A percentile compares a stretch with the other conserved stretches of the same genome.
phyloP scores from a whole-genome alignment of 2,329 filamentous ascomycete species.

The Aspergillus persii region DNA sequence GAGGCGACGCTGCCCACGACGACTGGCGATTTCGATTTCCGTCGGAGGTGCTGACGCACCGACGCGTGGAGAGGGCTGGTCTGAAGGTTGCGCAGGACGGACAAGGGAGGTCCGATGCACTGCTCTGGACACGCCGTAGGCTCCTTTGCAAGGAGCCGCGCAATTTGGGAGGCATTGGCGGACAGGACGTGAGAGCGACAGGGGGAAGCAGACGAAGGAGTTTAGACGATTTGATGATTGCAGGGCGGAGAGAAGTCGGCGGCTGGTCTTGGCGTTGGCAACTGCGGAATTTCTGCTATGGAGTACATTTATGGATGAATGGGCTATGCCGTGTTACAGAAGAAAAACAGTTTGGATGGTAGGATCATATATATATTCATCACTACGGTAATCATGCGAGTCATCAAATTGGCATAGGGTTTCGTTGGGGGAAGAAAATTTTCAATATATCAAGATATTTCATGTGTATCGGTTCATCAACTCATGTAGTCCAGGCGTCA shows the following conservation, averaged over 20 bases:
- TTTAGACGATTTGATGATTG: slow-evolving; percentile 3
- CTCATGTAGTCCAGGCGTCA: slow-evolving; percentile 28
- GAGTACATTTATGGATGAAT: too few relatives aligned
- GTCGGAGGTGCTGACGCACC: slow-evolving; percentile 13
- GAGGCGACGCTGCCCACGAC: slow-evolving; percentile 9
- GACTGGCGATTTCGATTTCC: slow-evolving; percentile 9
- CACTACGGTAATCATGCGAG: background rate
- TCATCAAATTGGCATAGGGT: background rate
- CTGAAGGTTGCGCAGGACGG: slow-evolving; percentile 42
- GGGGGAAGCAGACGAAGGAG: slow-evolving; percentile 9
- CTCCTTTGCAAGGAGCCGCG: slow-evolving; percentile 36
- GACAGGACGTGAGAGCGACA: slow-evolving; percentile 7
- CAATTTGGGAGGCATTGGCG: slow-evolving; percentile 41
- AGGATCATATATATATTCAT: background rate
- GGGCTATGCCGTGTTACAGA: too few relatives aligned
- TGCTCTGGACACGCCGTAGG: slow-evolving; percentile 29
- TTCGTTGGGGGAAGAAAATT: background rate
- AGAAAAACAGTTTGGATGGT: too few relatives aligned
- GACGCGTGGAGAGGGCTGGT: slow-evolving; percentile 31
- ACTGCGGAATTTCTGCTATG: background rate
- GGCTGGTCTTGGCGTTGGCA: slow-evolving; percentile 15
- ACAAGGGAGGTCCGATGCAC: slow-evolving; percentile 34
- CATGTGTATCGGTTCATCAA: slow-evolving; percentile 30
- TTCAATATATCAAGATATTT: slow-evolving; percentile 2
- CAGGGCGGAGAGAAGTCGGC: slow-evolving; percentile 7